Evolutionary conservation across 148 eudicot genomes (phyloP).

Genomic region (Agrostemma githago): DNA sequence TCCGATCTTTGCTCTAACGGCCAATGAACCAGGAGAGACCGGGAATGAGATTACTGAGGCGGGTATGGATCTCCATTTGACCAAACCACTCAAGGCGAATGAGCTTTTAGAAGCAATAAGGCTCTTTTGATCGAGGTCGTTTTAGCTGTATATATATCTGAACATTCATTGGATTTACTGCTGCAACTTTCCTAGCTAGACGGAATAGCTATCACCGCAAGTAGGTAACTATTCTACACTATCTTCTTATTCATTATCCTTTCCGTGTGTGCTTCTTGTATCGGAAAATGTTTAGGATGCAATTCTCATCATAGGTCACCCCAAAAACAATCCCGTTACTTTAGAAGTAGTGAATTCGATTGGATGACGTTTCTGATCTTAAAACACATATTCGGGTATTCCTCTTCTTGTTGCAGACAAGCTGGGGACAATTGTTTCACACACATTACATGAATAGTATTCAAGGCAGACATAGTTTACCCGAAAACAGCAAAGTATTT

Average conservation of each 20-base stretch:
- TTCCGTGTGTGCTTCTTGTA: too few species aligned
- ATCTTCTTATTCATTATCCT: background rate
- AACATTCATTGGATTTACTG: background rate
- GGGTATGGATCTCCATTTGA: conserved; percentile 54
- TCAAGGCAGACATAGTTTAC: conserved; percentile 18
- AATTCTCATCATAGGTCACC: background rate
- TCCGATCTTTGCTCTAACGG: conserved; percentile 71
- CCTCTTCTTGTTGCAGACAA: conserved; percentile 8
- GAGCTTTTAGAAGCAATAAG: conserved; percentile 31
- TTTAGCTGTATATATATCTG: background rate
- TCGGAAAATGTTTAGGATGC: background rate
- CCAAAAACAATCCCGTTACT: background rate
- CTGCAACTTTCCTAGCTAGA: background rate
- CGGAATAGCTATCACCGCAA: background rate
- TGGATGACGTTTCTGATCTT: background rate
- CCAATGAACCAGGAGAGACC: conserved; percentile 42
- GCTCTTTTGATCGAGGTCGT: background rate
- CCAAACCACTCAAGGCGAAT: conserved; percentile 49
- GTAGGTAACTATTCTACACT: background rate
- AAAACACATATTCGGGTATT: background rate
- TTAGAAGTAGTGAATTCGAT: background rate
- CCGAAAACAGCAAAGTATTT: conserved; percentile 10
- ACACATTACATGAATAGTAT: conserved; percentile 18
- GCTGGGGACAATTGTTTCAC: conserved; percentile 2
- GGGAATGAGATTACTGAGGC: conserved; percentile 36